Conservation (phyloP, 1,284 basidiomycete species). For the Anthracocystis setariae region DNA sequence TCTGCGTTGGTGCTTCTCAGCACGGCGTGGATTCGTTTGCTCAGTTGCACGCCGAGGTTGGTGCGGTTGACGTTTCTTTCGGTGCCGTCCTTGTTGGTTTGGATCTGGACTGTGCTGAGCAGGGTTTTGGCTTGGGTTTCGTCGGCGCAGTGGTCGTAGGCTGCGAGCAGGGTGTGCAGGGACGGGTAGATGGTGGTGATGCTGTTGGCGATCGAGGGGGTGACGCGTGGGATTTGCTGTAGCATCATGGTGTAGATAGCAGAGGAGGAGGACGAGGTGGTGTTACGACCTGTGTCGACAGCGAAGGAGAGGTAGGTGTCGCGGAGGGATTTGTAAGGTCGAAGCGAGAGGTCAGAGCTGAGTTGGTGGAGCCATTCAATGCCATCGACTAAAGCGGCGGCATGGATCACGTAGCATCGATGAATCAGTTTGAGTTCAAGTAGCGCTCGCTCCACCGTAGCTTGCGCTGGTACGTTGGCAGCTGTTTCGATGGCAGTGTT, state of each 20-base stretch:
- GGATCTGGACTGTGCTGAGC: constrained; percentile 21
- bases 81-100: constrained; percentile 37
- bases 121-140: constrained; percentile 12
- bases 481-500: neutral
- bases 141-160: constrained; percentile 23
- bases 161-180: constrained; percentile 14
- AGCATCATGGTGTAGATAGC: constrained; percentile 39
- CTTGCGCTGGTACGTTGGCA: constrained; percentile 4
- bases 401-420: constrained; percentile 45
- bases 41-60: constrained; percentile 32
- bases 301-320: constrained; percentile 42
- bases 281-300: constrained; percentile 43
- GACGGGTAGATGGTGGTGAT: constrained; percentile 37
- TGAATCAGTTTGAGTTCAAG: constrained; percentile 45
- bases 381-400: constrained; percentile 28
- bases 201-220: constrained; percentile 27
- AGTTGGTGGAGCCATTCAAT: constrained; percentile 46
- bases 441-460: constrained; percentile 21
- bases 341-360: constrained; percentile 32
- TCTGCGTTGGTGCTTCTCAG: constrained; percentile 23
- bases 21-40: constrained; percentile 39
- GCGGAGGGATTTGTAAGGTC: constrained; percentile 46
- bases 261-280: constrained; percentile 17
- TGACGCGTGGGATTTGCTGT: constrained; percentile 44
- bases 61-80: constrained; percentile 20